Percentiles rank a stretch among this genome's conserved stretches.
phyloP scores from a whole-genome alignment of 2,329 filamentous ascomycete species.

The Cladophialophora bantiana region DNA sequence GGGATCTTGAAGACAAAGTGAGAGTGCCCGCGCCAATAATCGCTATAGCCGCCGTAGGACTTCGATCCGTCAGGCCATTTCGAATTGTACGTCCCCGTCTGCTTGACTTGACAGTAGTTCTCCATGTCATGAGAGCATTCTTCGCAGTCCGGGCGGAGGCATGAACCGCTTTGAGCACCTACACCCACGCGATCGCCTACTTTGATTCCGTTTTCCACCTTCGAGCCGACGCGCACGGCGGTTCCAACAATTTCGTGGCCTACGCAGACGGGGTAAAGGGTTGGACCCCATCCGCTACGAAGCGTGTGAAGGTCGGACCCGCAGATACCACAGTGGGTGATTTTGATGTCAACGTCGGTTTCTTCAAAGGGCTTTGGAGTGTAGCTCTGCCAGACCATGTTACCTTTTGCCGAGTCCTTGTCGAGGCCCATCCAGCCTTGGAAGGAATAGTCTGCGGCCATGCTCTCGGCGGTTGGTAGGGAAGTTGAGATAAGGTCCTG shows the following conservation, averaged over 20 bases:
- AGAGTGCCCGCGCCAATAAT: conserved; percentile 62
- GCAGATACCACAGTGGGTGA: conserved; percentile 72
- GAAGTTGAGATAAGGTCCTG: not conserved
- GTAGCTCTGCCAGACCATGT: conserved; percentile 47
- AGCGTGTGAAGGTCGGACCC: conserved; percentile 62
- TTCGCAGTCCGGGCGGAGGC: conserved; percentile 60
- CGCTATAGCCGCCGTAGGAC: conserved; percentile 71
- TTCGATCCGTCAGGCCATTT: conserved; percentile 66
- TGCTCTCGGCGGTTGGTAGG: conserved; percentile 6
- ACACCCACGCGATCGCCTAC: conserved; percentile 70
- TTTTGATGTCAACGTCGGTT: conserved; percentile 70
- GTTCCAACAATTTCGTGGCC: conserved; percentile 72
- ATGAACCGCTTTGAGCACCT: conserved; percentile 67
- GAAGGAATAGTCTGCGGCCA: conserved; percentile 57
- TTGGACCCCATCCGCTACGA: conserved; percentile 40
- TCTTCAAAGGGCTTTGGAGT: conserved; percentile 58
- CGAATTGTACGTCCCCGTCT: conserved; percentile 65
- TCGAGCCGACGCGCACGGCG: conserved; percentile 61
- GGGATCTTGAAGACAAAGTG: conserved; percentile 55
- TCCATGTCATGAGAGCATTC: conserved; percentile 58
- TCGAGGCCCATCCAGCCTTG: conserved; percentile 65
- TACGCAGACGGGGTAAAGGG: conserved; percentile 59
- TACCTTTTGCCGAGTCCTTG: conserved; percentile 57
- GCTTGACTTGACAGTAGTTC: conserved; percentile 48
- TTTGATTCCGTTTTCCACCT: conserved; percentile 61